These are phyloP conservation scores for Xerocomus spinulosus DNA, from an alignment of 768 basidiomycete species.

Conservation along the genomic window DNA sequence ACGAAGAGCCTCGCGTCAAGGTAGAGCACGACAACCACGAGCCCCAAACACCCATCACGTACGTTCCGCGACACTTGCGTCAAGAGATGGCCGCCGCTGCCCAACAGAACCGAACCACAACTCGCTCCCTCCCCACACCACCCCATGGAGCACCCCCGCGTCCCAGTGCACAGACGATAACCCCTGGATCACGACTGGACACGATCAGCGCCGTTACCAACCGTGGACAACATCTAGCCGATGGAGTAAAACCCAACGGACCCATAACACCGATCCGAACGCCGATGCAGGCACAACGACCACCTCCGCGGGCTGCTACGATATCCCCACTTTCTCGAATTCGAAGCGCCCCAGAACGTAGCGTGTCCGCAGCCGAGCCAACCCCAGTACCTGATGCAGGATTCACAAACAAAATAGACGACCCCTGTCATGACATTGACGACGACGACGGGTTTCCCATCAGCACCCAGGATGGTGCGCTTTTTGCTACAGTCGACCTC, in stretches of 20 bases:
- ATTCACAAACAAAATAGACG: constrained; percentile 2
- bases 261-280: constrained; percentile 36
- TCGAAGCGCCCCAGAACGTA: constrained; percentile 10
- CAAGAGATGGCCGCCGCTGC: constrained; percentile 16
- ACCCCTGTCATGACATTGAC: not conserved
- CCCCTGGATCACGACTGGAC: not conserved
- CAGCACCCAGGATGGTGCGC: constrained; percentile 63
- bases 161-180: not conserved
- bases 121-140: not conserved
- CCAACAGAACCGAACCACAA: constrained; percentile 5
- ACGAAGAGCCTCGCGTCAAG: constrained; percentile 13
- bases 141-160: not conserved
- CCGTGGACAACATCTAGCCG: not conserved
- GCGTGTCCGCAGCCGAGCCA: constrained; percentile 8
- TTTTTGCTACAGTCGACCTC: constrained; percentile 55
- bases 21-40: constrained; percentile 9
- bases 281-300: constrained; percentile 30
- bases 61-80: constrained; percentile 41
- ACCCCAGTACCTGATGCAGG: not conserved
- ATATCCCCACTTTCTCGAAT: constrained; percentile 13
- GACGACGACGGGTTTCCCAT: constrained; percentile 42
- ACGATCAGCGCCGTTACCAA: not conserved
- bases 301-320: constrained; percentile 3
- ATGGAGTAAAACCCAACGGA: constrained; percentile 11
- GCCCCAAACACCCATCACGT: constrained; percentile 24